Base-by-base conservation (phyloP, 2,329 filamentous ascomycete species). In the Chaetomium globosum region DNA sequence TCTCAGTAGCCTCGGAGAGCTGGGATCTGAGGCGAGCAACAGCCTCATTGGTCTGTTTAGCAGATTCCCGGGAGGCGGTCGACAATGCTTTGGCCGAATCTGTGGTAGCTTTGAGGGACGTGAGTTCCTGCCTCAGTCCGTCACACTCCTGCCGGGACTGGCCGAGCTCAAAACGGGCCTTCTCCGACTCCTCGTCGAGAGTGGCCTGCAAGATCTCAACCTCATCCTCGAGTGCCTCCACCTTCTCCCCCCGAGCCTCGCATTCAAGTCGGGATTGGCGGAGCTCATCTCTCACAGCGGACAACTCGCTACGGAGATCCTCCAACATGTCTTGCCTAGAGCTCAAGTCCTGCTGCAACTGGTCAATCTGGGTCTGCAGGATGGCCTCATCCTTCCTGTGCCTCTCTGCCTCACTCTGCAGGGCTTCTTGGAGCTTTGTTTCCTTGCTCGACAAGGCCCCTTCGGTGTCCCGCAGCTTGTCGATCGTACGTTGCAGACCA, bases 301-400 rank as follows among this genome's bases (percentile, higher is more conserved):
- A 85, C 3, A 93, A 78, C 71, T 93, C 89, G 60, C 82, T 83
- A 60, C 88, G 85, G 30, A 90, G 80, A 58, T 85, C 84, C 21
- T 89, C 89, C 6, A 92, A 76, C 52, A 86, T 81, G n/a, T 83
- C 79, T 72, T 90, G 86, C 68, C 89, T 87, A 31, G 85, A 80
- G 63, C 89, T 83, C 13, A 95, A 81, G 65, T 92, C 90, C 56
- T 87, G 83, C 72, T 90, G 88, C 10, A 95, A 81, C 59, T 89
- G 88, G 55, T 89, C 85, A 59, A 96, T 86, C 74, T 95, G 91
- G n/a, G 85, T 83, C 67, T 81, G 85, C 59, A 96, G 80, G 8
- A 88, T 78, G 12, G 85, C 85, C 73, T 94, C 89, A 71, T 94
- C 90, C 63, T 84, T 86, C 68, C 83, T 83, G 72, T 95, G 88